These are phyloP conservation scores for Citrus glauca DNA, from an alignment of 345 rosid genomes.

Conservation along the genomic window DNA sequence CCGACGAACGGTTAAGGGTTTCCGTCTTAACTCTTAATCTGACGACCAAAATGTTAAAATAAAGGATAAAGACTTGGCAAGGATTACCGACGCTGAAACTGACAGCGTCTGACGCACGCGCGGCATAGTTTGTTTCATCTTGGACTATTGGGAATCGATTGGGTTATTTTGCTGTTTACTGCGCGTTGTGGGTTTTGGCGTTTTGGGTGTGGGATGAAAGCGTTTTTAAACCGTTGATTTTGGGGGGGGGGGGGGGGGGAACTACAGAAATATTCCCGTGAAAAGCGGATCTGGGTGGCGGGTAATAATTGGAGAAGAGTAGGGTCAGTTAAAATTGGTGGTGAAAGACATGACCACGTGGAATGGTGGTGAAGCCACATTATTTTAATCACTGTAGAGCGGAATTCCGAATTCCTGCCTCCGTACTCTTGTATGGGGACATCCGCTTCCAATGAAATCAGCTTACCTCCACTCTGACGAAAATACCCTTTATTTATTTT, in stretches of 20 bases:
- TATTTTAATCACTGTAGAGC: neutral
- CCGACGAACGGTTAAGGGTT: too few species aligned
- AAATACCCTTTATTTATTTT: slow-evolving; percentile 11
- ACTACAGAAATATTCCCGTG: slow-evolving; percentile 20
- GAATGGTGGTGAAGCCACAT: slow-evolving; percentile 2
- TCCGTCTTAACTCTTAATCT: neutral
- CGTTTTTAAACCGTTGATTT: slow-evolving; percentile 24
- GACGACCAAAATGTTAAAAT: neutral
- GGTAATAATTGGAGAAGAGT: slow-evolving; percentile 1
- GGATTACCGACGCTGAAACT: neutral
- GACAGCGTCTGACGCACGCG: neutral
- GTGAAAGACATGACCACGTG: slow-evolving; percentile 41
- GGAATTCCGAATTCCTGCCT: slow-evolving; percentile 1
- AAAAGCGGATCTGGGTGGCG: slow-evolving; percentile 28
- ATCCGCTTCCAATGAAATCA: slow-evolving; percentile 18
- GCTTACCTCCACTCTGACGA: neutral
- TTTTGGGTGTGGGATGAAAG: neutral
- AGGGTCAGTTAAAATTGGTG: neutral
- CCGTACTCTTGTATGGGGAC: slow-evolving; percentile 30
- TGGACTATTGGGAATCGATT: neutral
- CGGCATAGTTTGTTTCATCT: neutral
- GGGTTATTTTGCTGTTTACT: neutral
- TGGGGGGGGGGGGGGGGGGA: slow-evolving; percentile 1
- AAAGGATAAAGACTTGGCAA: neutral
- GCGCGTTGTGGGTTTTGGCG: neutral